Evolutionary conservation across 345 rosid genomes (phyloP).

Genomic region (Psidium friedrichsthalianum): DNA sequence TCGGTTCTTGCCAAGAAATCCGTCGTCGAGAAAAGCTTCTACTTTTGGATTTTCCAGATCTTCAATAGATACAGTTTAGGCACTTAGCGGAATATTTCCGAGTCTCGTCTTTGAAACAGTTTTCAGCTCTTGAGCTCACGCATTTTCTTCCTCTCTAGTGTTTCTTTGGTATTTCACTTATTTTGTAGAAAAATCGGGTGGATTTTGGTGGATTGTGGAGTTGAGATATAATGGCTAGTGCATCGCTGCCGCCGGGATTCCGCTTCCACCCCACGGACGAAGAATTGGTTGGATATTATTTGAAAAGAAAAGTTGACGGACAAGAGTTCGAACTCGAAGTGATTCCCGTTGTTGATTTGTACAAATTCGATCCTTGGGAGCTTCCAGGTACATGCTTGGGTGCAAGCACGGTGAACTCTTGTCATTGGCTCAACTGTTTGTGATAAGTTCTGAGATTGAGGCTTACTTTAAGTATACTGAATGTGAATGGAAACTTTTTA

Average conservation of each 20-base stretch:
- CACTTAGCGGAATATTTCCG: conserved; percentile 14
- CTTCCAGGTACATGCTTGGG: conserved; percentile 48
- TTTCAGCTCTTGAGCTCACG: not conserved
- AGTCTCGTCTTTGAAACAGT: not conserved
- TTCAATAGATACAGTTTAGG: conserved; percentile 41
- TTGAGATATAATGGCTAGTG: conserved; percentile 33
- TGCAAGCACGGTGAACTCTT: not conserved
- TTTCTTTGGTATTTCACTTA: not conserved
- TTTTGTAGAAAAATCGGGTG: not conserved
- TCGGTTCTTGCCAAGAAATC: conserved; percentile 42
- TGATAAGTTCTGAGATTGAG: not conserved
- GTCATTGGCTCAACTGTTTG: not conserved
- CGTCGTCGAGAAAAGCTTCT: conserved; percentile 43
- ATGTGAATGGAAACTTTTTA: not conserved
- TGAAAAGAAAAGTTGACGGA: conserved; percentile 54
- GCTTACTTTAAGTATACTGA: not conserved
- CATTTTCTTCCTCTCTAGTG: not conserved
- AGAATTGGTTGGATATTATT: conserved; percentile 77
- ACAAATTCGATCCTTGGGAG: conserved; percentile 96
- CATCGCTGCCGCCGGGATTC: conserved; percentile 81
- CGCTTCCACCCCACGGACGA: conserved; percentile 91
- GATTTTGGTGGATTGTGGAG: not conserved
- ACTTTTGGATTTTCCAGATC: conserved; percentile 77
- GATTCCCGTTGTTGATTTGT: conserved; percentile 66
- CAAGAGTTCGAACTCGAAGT: conserved; percentile 82